These are phyloP conservation scores for Calocybe cyanea DNA, from an alignment of 768 basidiomycete genomes.

Conservation along the genomic window DNA sequence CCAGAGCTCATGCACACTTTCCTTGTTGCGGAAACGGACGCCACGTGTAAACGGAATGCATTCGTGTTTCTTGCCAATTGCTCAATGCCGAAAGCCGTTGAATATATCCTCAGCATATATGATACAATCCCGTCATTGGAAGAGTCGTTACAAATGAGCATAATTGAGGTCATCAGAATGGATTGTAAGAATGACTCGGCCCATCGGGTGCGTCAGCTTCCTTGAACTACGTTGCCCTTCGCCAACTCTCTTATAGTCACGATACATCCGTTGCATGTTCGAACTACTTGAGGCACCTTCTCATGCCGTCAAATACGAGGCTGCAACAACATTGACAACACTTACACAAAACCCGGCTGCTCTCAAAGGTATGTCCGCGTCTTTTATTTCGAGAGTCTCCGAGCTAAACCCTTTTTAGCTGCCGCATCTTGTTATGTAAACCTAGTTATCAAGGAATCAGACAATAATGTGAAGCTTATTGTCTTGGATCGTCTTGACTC, in stretches of 20 bases:
- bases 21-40: slow-evolving; percentile 92
- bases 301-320: slow-evolving; percentile 96
- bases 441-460: slow-evolving; percentile 90
- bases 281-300: slow-evolving; percentile 87
- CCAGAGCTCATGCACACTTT: slow-evolving; percentile 96
- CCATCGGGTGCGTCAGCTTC: slow-evolving; percentile 60
- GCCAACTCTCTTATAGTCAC: slow-evolving; percentile 45
- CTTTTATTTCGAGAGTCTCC: too few species aligned
- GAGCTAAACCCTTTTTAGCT: slow-evolving; percentile 41
- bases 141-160: slow-evolving; percentile 91
- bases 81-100: slow-evolving; percentile 86
- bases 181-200: slow-evolving; percentile 86
- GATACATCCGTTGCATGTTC: slow-evolving; percentile 91
- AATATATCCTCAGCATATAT: slow-evolving; percentile 83
- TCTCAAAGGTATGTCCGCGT: slow-evolving; percentile 67
- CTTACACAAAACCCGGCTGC: slow-evolving; percentile 95
- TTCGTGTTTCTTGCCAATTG: slow-evolving; percentile 90
- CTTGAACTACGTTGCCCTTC: slow-evolving; percentile 7
- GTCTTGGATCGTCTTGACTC: slow-evolving; percentile 88
- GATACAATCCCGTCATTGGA: slow-evolving; percentile 82
- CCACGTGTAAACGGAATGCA: slow-evolving; percentile 95
- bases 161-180: slow-evolving; percentile 89
- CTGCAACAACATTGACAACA: slow-evolving; percentile 90
- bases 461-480: slow-evolving; percentile 98
- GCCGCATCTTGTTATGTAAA: slow-evolving; percentile 86